These are phyloP conservation scores for Saccharomyces hybrid DNA, from an alignment of 1,139 yeast genomes.

Conservation along the genomic window DNA sequence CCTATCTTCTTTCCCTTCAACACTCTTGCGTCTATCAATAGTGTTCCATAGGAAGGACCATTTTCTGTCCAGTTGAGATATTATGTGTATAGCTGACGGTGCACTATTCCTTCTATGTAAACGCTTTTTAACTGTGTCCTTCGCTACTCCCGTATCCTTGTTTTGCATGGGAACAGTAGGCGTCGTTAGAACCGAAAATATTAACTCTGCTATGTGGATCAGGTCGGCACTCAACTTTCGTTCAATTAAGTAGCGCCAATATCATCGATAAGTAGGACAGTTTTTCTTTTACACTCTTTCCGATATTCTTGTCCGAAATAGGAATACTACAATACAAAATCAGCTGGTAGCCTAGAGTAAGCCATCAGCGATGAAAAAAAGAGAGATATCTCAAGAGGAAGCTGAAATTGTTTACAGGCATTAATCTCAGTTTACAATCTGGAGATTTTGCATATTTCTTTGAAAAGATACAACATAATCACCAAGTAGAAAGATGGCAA, in stretches of 20 bases:
- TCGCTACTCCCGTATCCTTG: not conserved
- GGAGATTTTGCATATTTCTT: not conserved
- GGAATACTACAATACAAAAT: not conserved
- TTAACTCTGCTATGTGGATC: not conserved
- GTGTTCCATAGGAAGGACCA: not conserved
- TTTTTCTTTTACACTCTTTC: not conserved
- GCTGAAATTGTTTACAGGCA: not conserved
- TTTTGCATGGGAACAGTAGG: not conserved
- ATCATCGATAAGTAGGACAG: not conserved
- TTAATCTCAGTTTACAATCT: not conserved
- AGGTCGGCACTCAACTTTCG: not conserved
- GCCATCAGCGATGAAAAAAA: not conserved
- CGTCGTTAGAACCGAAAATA: not conserved
- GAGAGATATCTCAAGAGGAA: not conserved
- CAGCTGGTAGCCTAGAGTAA: not conserved
- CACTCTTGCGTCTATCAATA: not conserved
- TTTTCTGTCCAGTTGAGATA: not conserved
- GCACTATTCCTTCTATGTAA: not conserved
- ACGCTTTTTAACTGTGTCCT: not conserved
- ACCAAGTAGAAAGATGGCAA: not conserved
- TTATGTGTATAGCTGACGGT: not conserved
- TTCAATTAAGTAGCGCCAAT: not conserved
- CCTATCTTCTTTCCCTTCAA: slow-evolving; percentile 3
- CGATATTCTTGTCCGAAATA: not conserved
- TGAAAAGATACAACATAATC: not conserved